Conservation (phyloP, 202 grass and related monocot species). For the Setaria italica region DNA sequence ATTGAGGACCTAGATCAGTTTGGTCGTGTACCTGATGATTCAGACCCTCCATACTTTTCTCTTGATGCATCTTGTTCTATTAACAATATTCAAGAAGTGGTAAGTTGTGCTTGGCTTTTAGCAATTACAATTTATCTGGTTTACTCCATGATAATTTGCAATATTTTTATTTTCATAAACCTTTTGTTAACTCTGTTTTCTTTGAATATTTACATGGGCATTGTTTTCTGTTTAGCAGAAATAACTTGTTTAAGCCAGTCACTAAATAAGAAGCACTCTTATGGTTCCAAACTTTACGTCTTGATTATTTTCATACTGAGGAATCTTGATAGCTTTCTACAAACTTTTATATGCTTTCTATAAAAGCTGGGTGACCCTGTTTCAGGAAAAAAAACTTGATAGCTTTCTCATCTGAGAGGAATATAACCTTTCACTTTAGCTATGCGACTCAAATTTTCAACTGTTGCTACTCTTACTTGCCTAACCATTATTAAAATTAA, state of each 20-base stretch:
- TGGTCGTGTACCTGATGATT: constrained; percentile 63
- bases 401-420: not conserved
- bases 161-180: not conserved
- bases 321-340: not conserved
- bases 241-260: not conserved
- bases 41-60: constrained; percentile 64
- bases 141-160: not conserved
- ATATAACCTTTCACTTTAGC: not conserved
- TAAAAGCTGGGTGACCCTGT: too few relatives aligned
- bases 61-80: constrained; percentile 71
- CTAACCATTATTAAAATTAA: not conserved
- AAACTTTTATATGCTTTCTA: too few relatives aligned
- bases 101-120: constrained; percentile 51
- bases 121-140: constrained; percentile 40
- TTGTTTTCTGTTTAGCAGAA: constrained; percentile 20
- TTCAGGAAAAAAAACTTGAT: too few relatives aligned
- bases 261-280: not conserved
- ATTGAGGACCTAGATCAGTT: constrained; percentile 83
- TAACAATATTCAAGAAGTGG: constrained; percentile 77
- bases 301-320: not conserved
- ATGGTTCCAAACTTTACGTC: not conserved
- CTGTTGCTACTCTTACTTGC: not conserved
- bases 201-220: constrained; percentile 4
- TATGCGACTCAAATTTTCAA: not conserved
- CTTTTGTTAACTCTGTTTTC: not conserved